These are phyloP conservation scores for Pyrus betulifolia DNA, from an alignment of 306 rosid species.

Conservation along the genomic window DNA sequence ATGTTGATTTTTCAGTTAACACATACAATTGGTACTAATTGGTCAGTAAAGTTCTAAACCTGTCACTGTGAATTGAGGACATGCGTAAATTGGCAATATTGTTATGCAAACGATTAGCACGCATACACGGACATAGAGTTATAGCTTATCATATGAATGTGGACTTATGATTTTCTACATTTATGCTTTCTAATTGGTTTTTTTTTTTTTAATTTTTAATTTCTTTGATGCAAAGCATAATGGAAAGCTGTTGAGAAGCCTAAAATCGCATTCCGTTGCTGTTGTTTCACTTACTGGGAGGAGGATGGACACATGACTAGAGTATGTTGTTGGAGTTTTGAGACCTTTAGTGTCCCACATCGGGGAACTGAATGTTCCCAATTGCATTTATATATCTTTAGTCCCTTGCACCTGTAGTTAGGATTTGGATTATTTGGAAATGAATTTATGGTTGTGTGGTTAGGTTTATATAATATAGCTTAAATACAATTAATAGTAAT, in stretches of 20 bases:
- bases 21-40: background rate
- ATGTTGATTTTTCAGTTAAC: background rate
- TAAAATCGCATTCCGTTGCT: constrained; percentile 66
- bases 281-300: constrained; percentile 59
- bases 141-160: background rate
- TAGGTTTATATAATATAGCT: too few relatives aligned
- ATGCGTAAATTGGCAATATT: background rate
- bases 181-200: too few relatives aligned
- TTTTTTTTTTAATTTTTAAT: too few relatives aligned
- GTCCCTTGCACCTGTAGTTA: too few relatives aligned
- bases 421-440: too few relatives aligned
- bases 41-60: background rate
- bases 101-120: background rate
- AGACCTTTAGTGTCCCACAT: too few relatives aligned
- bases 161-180: background rate
- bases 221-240: constrained; percentile 45
- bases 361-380: too few relatives aligned
- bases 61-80: background rate
- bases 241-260: constrained; percentile 77
- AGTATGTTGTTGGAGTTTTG: constrained; percentile 19
- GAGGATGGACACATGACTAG: constrained; percentile 54
- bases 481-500: too few relatives aligned
- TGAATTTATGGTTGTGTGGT: too few relatives aligned
- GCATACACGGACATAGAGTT: background rate
- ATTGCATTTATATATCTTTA: too few relatives aligned